Percentiles rank a stretch among this genome's conserved stretches.
Conservation (phyloP, 306 rosid species). For the Prinsepia uniflora region DNA sequence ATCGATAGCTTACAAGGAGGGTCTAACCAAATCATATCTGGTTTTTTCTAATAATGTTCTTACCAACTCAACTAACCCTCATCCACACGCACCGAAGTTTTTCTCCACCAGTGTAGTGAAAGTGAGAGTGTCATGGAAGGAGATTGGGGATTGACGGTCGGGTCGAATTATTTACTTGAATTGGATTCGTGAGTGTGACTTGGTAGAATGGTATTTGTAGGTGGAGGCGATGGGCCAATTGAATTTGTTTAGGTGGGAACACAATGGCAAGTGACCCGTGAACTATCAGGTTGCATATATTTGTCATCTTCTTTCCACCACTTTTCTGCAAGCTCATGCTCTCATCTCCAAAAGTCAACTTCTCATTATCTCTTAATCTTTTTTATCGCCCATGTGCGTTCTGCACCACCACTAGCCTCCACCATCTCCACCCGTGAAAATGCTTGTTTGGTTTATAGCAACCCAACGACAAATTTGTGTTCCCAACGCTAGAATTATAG, state of each 20-base stretch:
- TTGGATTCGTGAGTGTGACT: slow-evolving; percentile 1
- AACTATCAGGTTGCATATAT: slow-evolving; percentile 32
- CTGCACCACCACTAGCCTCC: not conserved
- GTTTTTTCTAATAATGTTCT: too few species aligned
- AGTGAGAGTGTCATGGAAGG: not conserved
- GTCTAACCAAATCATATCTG: too few species aligned
- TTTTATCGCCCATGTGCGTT: slow-evolving; percentile 9
- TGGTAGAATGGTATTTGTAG: slow-evolving; percentile 30
- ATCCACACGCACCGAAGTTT: too few species aligned
- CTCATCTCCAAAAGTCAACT: too few species aligned
- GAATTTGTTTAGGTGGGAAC: slow-evolving; percentile 12
- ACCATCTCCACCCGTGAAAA: not conserved
- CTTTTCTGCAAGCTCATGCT: slow-evolving; percentile 18
- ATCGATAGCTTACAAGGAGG: too few species aligned
- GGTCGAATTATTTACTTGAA: too few species aligned
- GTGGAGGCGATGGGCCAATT: slow-evolving; percentile 12
- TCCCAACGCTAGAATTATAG: not conserved
- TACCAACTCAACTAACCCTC: too few species aligned
- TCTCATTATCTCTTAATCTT: slow-evolving; percentile 19
- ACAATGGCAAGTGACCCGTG: slow-evolving; percentile 62
- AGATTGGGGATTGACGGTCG: slow-evolving; percentile 1
- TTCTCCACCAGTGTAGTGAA: not conserved
- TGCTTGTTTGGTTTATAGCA: not conserved
- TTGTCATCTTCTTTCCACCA: slow-evolving; percentile 52
- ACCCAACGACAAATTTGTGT: not conserved